Conservation (phyloP, 78 protist species). For the Guillardia theta region DNA sequence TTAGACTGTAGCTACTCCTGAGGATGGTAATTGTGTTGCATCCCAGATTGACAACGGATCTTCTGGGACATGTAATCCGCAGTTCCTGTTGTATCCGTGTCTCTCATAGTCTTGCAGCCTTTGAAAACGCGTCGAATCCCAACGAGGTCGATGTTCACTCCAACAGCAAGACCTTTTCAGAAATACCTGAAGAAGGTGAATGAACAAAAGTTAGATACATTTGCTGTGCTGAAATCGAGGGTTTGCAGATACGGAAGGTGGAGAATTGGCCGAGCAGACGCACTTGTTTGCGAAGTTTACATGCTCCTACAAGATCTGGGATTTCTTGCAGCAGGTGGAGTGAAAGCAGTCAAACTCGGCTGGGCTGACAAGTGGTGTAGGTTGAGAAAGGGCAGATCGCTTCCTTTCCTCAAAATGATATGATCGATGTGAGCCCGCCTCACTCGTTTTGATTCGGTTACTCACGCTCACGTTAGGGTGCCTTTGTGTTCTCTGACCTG, state of each 20-base stretch:
- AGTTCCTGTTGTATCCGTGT: too few relatives aligned
- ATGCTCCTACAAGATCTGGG: constrained; percentile 6
- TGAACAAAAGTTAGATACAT: neutral
- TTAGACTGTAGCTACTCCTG: too few relatives aligned
- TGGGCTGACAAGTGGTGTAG: neutral
- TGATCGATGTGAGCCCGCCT: neutral
- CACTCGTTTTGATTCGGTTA: neutral
- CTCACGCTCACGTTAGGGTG: neutral
- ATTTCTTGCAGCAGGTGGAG: neutral
- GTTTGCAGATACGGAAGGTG: neutral
- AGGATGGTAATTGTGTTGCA: too few relatives aligned
- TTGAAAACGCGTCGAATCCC: too few relatives aligned
- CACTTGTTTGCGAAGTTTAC: neutral
- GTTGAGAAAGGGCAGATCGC: neutral
- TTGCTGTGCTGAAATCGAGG: neutral
- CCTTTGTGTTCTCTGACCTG: neutral
- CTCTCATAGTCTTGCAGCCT: too few relatives aligned
- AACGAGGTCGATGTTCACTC: too few relatives aligned
- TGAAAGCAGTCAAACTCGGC: neutral
- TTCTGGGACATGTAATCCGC: too few relatives aligned
- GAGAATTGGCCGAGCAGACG: neutral
- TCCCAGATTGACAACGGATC: too few relatives aligned
- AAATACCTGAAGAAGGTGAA: neutral
- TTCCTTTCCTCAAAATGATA: neutral
- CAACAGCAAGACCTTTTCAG: too few relatives aligned